Percentiles rank a stretch among this genome's conserved stretches.
These are phyloP conservation scores for Fusarium sp. DNA, from an alignment of 2,329 filamentous ascomycete genomes.

Conservation along the genomic window DNA sequence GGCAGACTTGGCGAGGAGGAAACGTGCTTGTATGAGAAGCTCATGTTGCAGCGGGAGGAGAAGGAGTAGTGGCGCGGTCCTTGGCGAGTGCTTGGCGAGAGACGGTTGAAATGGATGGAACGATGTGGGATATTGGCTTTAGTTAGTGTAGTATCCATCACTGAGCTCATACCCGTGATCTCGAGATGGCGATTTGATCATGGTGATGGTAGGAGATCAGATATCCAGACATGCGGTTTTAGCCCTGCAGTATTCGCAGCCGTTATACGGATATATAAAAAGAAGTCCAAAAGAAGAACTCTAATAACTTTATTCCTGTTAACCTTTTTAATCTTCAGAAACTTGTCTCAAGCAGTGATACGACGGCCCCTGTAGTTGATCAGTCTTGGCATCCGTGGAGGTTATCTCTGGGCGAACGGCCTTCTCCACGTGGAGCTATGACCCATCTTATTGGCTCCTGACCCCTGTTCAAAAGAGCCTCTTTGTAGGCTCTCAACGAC, in stretches of 20 bases:
- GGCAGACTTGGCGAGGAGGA: neutral
- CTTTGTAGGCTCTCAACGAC: slow-evolving; percentile 27
- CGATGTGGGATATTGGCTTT: neutral
- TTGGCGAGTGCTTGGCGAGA: slow-evolving; percentile 29
- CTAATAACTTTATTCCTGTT: neutral
- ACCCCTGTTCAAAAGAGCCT: slow-evolving; percentile 5
- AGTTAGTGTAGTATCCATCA: too few relatives aligned
- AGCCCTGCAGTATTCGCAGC: neutral
- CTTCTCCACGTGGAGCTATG: slow-evolving; percentile 24
- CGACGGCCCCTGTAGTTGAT: neutral
- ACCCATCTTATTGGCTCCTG: slow-evolving; percentile 14
- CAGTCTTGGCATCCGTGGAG: slow-evolving; percentile 26
- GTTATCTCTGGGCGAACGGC: slow-evolving; percentile 25
- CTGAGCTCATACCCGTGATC: too few relatives aligned
- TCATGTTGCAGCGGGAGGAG: slow-evolving; percentile 3
- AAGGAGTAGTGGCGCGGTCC: slow-evolving; percentile 20
- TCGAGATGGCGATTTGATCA: neutral
- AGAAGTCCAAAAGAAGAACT: neutral
- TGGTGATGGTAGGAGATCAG: too few relatives aligned
- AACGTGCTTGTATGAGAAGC: slow-evolving; percentile 15
- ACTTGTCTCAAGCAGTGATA: neutral
- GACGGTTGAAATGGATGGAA: neutral
- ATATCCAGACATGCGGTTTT: too few relatives aligned
- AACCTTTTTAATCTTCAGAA: neutral
- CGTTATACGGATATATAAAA: neutral